phyloP scores from a whole-genome alignment of 1,284 basidiomycete species.

The Cutaneotrichosporon cutaneum region DNA sequence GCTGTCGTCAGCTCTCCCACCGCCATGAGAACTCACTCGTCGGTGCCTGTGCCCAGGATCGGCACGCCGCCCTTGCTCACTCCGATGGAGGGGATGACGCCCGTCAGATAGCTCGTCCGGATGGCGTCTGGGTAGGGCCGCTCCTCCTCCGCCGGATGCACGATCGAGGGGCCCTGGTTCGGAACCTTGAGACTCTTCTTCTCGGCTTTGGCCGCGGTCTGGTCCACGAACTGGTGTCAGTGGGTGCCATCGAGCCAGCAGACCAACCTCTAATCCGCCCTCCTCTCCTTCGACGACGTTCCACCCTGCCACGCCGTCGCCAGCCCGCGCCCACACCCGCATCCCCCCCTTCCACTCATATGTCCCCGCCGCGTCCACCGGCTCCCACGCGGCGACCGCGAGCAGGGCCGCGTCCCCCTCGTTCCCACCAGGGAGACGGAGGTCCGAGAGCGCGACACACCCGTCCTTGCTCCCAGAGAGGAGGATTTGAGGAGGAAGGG shows the following conservation, averaged over 20 bases:
- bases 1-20: conserved; percentile 24
- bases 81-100: conserved; percentile 48
- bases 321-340: conserved; percentile 51
- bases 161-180: conserved; percentile 25
- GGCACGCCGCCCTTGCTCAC: conserved; percentile 38
- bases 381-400: conserved; percentile 12
- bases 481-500: conserved; percentile 46
- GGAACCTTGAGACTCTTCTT: conserved; percentile 37
- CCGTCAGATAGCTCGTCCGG: conserved; percentile 47
- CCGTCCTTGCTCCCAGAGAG: conserved; percentile 56
- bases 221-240: conserved; percentile 34
- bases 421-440: conserved; percentile 53
- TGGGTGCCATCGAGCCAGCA: background rate
- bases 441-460: conserved; percentile 53
- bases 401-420: conserved; percentile 57
- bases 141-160: conserved; percentile 39
- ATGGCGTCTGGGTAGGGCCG: conserved; percentile 31
- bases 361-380: conserved; percentile 41
- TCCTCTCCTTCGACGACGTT: conserved; percentile 26
- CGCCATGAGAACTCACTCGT: conserved; percentile 38
- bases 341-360: conserved; percentile 37
- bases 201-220: conserved; percentile 30
- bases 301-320: conserved; percentile 48
- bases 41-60: conserved; percentile 45
- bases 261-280: conserved; percentile 44